A percentile compares a stretch with the other conserved stretches of the same genome.
Conservation (phyloP, 164 flowering plant genomes). For the Hamamelis virginiana region DNA sequence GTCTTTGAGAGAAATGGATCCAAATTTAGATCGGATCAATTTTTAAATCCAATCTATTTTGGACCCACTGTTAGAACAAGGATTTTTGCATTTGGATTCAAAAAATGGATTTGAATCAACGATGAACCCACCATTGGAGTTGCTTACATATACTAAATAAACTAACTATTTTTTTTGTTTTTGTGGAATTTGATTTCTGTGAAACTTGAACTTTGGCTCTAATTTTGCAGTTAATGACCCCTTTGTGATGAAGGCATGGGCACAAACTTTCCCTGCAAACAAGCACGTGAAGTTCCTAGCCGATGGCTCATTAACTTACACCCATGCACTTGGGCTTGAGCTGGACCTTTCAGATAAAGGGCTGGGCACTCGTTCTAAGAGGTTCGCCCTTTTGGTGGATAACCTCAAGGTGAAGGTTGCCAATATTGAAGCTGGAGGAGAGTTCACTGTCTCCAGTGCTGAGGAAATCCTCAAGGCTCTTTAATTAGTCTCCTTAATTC, state of each 20-base stretch:
- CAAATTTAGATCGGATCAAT: too few relatives aligned
- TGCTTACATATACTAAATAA: too few relatives aligned
- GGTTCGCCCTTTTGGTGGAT: slow-evolving; percentile 81
- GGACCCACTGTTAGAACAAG: too few relatives aligned
- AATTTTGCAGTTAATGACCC: slow-evolving; percentile 83
- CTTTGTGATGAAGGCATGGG: slow-evolving; percentile 97
- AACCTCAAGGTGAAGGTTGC: slow-evolving; percentile 79
- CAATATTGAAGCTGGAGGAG: slow-evolving; percentile 80
- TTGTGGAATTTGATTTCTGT: not conserved
- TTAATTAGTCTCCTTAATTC: slow-evolving; percentile 17
- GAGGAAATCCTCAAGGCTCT: slow-evolving; percentile 86
- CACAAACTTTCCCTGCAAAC: slow-evolving; percentile 77
- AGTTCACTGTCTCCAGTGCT: slow-evolving; percentile 76
- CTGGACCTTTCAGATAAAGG: slow-evolving; percentile 87
- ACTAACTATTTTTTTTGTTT: too few relatives aligned
- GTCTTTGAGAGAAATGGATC: too few relatives aligned
- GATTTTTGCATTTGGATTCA: too few relatives aligned
- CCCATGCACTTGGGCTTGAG: slow-evolving; percentile 84
- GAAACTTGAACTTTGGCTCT: not conserved
- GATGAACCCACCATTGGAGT: too few relatives aligned
- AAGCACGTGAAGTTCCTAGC: slow-evolving; percentile 87
- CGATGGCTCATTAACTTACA: slow-evolving; percentile 80
- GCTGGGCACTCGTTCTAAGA: slow-evolving; percentile 73
- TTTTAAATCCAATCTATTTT: too few relatives aligned
- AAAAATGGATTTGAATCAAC: too few relatives aligned